Evolutionary conservation across 441 rosid genomes (phyloP), one percentile per base, ranked within the genome.

Genomic region (Capsella rubella): DNA sequence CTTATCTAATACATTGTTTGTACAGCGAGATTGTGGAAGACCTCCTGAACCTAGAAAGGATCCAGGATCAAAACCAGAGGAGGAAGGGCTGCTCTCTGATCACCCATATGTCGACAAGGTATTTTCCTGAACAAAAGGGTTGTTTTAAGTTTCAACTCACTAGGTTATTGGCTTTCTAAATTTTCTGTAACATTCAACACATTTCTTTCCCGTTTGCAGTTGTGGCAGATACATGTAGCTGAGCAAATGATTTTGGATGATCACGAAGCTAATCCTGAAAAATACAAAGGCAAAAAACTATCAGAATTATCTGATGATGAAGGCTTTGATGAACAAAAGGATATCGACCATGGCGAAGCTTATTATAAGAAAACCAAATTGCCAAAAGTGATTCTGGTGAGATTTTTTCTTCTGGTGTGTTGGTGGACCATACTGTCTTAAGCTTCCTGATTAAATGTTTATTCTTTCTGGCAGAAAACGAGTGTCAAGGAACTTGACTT

Each of bases 241-340:
- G 99, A 95, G 84, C 99, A 93, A 85, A 88, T 91, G 96, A 89
- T 95, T 78, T 67, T 95, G 86, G 96, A 87, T 84, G 97, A 95
- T 79, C 79, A 79, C 72, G 97, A 91, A 78, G 81, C 76, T 35
- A 90, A 95, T 84, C 99, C 99, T 4, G 87, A 86, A 69, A 95
- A 95, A 71, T 95, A 95, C 74, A 62, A 87, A 80, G 93, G 81
- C 60, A 85, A 88, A 83, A 88, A 80, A 60, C 74, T 93, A 53
- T 90, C 97, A 21, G 97, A 95, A 58, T 73, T 95, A 81, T 85
- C 88, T 51, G 98, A 95, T 77, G 95, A 87, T 46, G 88, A 87
- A 46, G 96, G 84, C 60, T 86, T 82, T 60, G 89, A 87, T 57
- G 94, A 95, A 79, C 86, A 84, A 81, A 91, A 86, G 59, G 84